Evolutionary conservation across 1,284 basidiomycete species (phyloP), one percentile per base, ranked within the genome.

Genomic region (Ganoderma lucidum): DNA sequence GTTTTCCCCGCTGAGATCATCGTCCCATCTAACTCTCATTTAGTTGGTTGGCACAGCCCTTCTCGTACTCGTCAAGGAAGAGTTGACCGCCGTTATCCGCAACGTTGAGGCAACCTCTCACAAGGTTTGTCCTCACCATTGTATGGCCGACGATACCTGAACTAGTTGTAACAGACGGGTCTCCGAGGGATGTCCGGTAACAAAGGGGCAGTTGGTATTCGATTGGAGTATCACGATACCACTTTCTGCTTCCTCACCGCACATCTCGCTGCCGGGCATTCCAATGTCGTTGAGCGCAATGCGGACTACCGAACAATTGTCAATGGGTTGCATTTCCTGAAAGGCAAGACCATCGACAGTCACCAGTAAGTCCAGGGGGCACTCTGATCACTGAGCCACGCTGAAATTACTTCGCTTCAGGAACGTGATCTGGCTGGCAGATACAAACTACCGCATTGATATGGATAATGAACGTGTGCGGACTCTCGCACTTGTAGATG

Each of bases 121-220:
- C 75, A 99, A 99, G 86, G 95, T 94, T 70, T 14, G 37, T 48
- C 64, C 37, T 45, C 56, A 61, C 19, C 4, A 17, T 1, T 6
- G 14, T 12, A 9, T 45, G 28, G 15, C 59, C 63, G 37, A 59
- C 41, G 39, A 63, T 60, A 60, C 58, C 65, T 48, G 58, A 55
- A 14, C 30, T 53, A 39, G 12, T 60, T 35, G 6, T 12, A 12
- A 28, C 76, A 96, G 95, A 99, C 98, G 4, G 98, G 98, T 28
- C 85, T 99, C 48, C 90, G 96, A 67, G 98, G 98, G 17, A 96
- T 99, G 89, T 96, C 95, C 6, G 98, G 98, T 30, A 99, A 99
- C 83, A 99, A 97, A 82, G 95, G 95, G 30, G 97, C 96, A 12
- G 95, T 98, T 8, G 96, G 93, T 2, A 94, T 99, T 73, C 91